phyloP scores from a whole-genome alignment of 495 filamentous ascomycete genomes.

The Lepraria neglecta region DNA sequence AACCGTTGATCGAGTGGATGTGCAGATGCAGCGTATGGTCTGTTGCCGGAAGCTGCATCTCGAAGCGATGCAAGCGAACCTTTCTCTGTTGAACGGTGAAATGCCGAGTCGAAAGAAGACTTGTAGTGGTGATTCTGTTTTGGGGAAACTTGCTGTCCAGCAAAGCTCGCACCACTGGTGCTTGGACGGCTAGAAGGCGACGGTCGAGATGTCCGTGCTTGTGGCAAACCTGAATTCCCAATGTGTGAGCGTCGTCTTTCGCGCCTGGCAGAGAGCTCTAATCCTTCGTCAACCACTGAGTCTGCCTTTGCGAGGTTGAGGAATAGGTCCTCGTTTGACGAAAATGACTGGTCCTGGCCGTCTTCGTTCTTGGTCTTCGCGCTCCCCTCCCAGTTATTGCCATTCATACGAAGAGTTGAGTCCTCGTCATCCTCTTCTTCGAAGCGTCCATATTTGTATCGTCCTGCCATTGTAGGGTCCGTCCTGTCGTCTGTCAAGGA shows the following conservation, averaged over 20 bases:
- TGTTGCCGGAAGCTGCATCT: constrained; percentile 31
- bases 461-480: constrained; percentile 9
- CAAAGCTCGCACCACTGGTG: constrained; percentile 26
- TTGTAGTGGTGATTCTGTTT: constrained; percentile 7
- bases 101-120: constrained; percentile 19
- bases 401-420: constrained; percentile 34
- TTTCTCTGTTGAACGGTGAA: constrained; percentile 10
- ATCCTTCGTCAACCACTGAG: constrained; percentile 41
- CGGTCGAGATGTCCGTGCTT: constrained; percentile 32
- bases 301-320: constrained; percentile 56
- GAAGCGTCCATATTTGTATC: constrained; percentile 11
- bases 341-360: constrained; percentile 30
- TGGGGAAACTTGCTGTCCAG: constrained; percentile 6
- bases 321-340: constrained; percentile 55
- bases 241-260: constrained; percentile 27
- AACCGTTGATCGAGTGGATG: constrained; percentile 46
- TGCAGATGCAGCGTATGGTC: constrained; percentile 41
- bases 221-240: constrained; percentile 27
- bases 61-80: constrained; percentile 18
- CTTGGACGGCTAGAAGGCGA: constrained; percentile 39
- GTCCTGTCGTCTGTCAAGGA: constrained; percentile 9
- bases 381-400: constrained; percentile 29
- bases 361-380: constrained; percentile 25
- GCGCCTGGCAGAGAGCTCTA: constrained; percentile 42
- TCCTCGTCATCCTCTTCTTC: constrained; percentile 22